Base-by-base conservation (phyloP, 73 alveolate species). In the Stentor roeselii region DNA sequence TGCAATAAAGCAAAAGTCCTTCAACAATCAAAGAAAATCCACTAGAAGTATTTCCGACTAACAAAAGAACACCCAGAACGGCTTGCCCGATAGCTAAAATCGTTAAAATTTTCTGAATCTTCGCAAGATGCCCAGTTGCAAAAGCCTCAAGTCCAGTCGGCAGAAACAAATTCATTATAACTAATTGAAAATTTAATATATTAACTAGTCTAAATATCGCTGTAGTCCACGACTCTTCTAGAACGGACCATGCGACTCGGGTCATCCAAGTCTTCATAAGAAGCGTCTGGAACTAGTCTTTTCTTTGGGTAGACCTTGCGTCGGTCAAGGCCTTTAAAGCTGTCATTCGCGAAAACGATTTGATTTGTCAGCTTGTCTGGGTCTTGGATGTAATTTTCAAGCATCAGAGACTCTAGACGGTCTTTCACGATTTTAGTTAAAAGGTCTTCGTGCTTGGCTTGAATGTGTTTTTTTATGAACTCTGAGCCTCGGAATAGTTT, bases 391-490 rank as follows among this genome's bases (percentile, higher is more conserved):
- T 90, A 95, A 86, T 90, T 94, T 61, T 95, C 98, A 76, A 87
- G 85, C 89, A 88, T 86, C 87, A 95, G 74, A 50, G 67, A 75
- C 75, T 94, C 95, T 82, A 88, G 87, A 11, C 90, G 42, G 37
- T 59, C 78, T 35, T 41, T 76, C 30, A 41, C 37, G 40, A 41
- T 32, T 36, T 76, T 84, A 59, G 87, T 85, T 58, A 92, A 90
- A 78, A 87, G 91, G 76, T 76, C 84, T 14, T 83, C 87, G 82
- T 95, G 99, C 85, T 89, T 93, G 86, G 90, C 92, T 50, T 75
- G 78, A 59, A 95, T 78, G 84, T 95, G 99, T 90, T 92, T 95
- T 67, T 88, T 91, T 14, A 95, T 94, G 60, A 74, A 95, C 40
- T 95, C 92, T 75, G 91, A 86, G 3, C 94, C 95, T 40, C 84